phyloP scores from a whole-genome alignment of 2,329 filamentous ascomycete genomes.

The Pseudogymnoascus sp. region DNA sequence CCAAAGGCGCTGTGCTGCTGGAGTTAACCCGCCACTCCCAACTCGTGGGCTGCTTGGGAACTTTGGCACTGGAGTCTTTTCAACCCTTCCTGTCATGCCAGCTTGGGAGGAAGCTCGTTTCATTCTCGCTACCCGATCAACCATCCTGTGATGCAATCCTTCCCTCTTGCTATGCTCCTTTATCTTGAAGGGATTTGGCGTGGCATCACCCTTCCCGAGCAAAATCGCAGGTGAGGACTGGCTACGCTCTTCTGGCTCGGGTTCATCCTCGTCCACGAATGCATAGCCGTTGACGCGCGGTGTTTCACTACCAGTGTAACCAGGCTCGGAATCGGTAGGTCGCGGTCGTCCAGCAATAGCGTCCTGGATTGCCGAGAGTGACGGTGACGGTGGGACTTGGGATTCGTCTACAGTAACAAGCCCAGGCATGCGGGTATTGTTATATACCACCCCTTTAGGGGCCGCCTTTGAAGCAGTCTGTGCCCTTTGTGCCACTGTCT shows the following conservation, averaged over 20 bases:
- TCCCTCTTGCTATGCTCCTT: constrained; percentile 68
- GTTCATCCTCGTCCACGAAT: constrained; percentile 75
- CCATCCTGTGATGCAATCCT: constrained; percentile 75
- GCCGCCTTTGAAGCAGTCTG: constrained; percentile 64
- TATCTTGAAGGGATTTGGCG: constrained; percentile 73
- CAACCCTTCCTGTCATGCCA: constrained; percentile 51
- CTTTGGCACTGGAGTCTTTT: constrained; percentile 56
- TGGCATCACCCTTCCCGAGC: constrained; percentile 51
- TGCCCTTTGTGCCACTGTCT: constrained; percentile 59
- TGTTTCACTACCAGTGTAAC: constrained; percentile 57
- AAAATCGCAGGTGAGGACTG: constrained; percentile 40
- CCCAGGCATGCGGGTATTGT: constrained; percentile 70
- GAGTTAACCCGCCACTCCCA: constrained; percentile 51
- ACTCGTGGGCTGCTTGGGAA: constrained; percentile 60
- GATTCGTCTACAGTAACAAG: constrained; percentile 31
- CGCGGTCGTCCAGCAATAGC: constrained; percentile 69
- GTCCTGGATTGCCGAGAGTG: constrained; percentile 73
- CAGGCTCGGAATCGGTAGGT: constrained; percentile 53
- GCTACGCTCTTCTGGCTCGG: constrained; percentile 37
- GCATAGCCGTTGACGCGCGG: constrained; percentile 88
- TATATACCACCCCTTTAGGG: constrained; percentile 69
- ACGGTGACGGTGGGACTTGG: constrained; percentile 64
- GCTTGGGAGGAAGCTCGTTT: constrained; percentile 56
- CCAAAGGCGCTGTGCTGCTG: constrained; percentile 63
- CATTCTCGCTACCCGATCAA: constrained; percentile 68